Percentiles rank a stretch among this genome's conserved stretches.
These are phyloP conservation scores for Bipolaris victoriae DNA, from an alignment of 2,329 filamentous ascomycete genomes.

Conservation along the genomic window DNA sequence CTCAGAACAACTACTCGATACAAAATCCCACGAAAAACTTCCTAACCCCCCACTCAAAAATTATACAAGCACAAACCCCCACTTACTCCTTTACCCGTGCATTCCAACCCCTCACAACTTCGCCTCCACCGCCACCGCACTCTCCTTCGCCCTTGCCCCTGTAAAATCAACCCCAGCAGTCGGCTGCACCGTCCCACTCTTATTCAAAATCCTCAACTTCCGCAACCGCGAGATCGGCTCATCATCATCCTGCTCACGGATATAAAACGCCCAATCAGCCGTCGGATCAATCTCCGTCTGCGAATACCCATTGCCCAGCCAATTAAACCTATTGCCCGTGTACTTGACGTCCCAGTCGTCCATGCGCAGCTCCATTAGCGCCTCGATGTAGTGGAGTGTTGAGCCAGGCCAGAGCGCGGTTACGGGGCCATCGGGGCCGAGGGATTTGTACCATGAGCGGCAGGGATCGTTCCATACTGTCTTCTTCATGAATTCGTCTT, in stretches of 20 bases:
- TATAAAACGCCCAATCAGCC: slow-evolving; percentile 47
- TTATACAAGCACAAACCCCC: not conserved
- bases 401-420: slow-evolving; percentile 55
- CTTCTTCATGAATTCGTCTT: slow-evolving; percentile 54
- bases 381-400: slow-evolving; percentile 59
- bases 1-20: not conserved
- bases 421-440: slow-evolving; percentile 40
- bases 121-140: slow-evolving; percentile 8
- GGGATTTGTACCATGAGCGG: slow-evolving; percentile 52
- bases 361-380: slow-evolving; percentile 52
- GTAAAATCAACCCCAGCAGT: slow-evolving; percentile 24
- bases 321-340: slow-evolving; percentile 46
- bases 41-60: no score
- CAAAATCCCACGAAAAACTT: no score
- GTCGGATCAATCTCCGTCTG: slow-evolving; percentile 46
- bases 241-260: slow-evolving; percentile 43
- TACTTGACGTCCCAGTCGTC: slow-evolving; percentile 58
- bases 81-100: not conserved
- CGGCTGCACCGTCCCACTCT: slow-evolving; percentile 36
- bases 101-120: slow-evolving; percentile 21
- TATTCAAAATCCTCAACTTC: slow-evolving; percentile 40
- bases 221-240: slow-evolving; percentile 34
- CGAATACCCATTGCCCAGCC: slow-evolving; percentile 48
- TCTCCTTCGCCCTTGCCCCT: slow-evolving; percentile 10
- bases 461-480: slow-evolving; percentile 57